phyloP scores from a whole-genome alignment of 192 early-diverging fungal species.

The Entomortierella lignicola region DNA sequence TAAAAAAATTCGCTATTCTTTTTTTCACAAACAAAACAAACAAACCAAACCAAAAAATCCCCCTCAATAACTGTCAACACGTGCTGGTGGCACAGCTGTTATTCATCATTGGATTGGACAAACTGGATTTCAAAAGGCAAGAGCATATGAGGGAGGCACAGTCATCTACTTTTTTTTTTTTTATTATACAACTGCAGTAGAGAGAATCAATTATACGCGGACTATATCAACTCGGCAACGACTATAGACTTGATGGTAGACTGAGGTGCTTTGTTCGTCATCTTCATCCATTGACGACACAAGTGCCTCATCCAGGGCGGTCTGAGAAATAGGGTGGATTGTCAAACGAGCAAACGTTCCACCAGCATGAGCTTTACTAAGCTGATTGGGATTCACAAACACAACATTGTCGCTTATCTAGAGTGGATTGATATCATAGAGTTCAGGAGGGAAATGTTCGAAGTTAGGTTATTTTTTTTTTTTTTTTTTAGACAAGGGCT shows the following conservation, averaged over 20 bases:
- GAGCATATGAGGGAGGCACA: no score
- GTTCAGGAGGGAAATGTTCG: no score
- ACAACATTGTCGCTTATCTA: constrained; percentile 77
- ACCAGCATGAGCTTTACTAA: constrained; percentile 74
- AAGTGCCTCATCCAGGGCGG: constrained; percentile 9
- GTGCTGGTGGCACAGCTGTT: not conserved
- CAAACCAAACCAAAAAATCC: not conserved
- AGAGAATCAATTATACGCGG: constrained; percentile 29
- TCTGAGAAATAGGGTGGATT: constrained; percentile 68
- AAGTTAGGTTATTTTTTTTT: no score
- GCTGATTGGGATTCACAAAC: constrained; percentile 86
- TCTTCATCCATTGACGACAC: constrained; percentile 51
- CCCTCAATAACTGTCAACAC: no score
- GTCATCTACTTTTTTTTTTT: no score
- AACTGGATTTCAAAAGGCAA: no score
- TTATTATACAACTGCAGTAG: not conserved
- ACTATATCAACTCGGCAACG: constrained; percentile 56
- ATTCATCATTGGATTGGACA: not conserved
- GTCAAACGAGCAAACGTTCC: constrained; percentile 86
- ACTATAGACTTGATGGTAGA: constrained; percentile 38
- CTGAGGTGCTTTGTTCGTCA: constrained; percentile 32
- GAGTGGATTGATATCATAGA: no score
- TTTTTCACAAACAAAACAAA: not conserved
- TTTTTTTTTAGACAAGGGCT: no score
- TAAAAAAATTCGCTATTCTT: not conserved